Evolutionary conservation across 768 basidiomycete genomes (phyloP).

Genomic region (Amanita rubescens): DNA sequence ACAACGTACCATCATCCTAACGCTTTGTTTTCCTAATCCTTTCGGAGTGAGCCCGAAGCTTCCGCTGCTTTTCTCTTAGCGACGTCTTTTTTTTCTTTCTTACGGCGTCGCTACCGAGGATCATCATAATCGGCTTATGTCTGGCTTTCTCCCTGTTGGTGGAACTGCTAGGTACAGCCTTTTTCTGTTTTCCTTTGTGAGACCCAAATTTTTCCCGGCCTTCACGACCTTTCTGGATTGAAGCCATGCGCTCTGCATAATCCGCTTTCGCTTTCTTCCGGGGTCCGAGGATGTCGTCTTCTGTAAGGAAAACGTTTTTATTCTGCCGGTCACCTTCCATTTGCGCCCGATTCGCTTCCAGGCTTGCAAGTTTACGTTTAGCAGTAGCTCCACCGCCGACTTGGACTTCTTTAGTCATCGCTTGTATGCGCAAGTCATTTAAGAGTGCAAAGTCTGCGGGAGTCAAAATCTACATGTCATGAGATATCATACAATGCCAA

Average conservation of each 20-base stretch:
- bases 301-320: slow-evolving; percentile 45
- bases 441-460: slow-evolving; percentile 94
- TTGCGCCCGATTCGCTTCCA: slow-evolving; percentile 65
- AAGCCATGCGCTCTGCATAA: slow-evolving; percentile 90
- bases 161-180: slow-evolving; percentile 72
- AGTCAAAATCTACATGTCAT: slow-evolving; percentile 73
- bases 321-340: slow-evolving; percentile 24
- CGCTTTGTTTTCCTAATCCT: neutral
- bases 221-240: slow-evolving; percentile 87
- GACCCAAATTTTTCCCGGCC: slow-evolving; percentile 92
- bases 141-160: slow-evolving; percentile 90
- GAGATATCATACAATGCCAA: neutral
- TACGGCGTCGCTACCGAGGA: slow-evolving; percentile 70
- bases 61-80: slow-evolving; percentile 68
- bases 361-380: slow-evolving; percentile 81
- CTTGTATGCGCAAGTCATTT: slow-evolving; percentile 80
- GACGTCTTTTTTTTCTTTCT: slow-evolving; percentile 78
- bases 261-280: slow-evolving; percentile 90
- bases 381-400: slow-evolving; percentile 43
- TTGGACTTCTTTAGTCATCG: slow-evolving; percentile 64
- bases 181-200: slow-evolving; percentile 86
- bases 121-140: slow-evolving; percentile 97
- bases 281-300: slow-evolving; percentile 88
- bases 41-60: slow-evolving; percentile 2
- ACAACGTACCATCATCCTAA: slow-evolving; percentile 2